These are phyloP conservation scores for Leishmania gerbilli DNA, from an alignment of 208 protist species.

Conservation along the genomic window DNA sequence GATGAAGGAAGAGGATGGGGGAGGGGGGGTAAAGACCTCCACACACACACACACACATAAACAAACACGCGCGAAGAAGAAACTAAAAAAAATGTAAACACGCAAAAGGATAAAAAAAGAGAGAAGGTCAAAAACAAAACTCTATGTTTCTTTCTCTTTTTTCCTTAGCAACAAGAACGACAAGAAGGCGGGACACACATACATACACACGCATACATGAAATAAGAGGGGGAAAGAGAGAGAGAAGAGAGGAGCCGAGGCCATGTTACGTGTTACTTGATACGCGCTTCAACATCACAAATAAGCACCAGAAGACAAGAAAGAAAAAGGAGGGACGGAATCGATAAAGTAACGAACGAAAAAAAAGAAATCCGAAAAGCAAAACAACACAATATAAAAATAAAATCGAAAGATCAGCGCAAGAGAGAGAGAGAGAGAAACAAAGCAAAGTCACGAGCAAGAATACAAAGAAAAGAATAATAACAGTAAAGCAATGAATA, in stretches of 20 bases:
- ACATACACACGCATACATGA: background rate
- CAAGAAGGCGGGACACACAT: background rate
- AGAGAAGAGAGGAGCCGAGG: background rate
- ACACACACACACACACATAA: background rate
- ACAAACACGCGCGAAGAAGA: background rate
- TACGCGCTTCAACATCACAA: background rate
- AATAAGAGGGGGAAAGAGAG: background rate
- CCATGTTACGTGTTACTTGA: background rate
- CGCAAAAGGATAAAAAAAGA: slow-evolving; percentile 7
- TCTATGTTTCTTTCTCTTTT: background rate
- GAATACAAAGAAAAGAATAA: background rate
- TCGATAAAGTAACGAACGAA: background rate
- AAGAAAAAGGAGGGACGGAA: background rate
- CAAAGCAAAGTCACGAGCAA: background rate
- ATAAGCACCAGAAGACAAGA: background rate
- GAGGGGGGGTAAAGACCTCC: background rate
- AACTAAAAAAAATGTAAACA: background rate
- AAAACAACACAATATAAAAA: background rate
- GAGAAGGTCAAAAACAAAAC: too few relatives aligned
- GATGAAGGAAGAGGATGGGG: background rate
- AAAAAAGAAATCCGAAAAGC: background rate
- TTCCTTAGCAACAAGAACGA: background rate
- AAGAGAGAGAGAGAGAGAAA: background rate
- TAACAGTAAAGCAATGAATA: background rate
- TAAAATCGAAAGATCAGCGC: background rate